Conservation (phyloP, 345 rosid species). For the Corchorus olitorius region DNA sequence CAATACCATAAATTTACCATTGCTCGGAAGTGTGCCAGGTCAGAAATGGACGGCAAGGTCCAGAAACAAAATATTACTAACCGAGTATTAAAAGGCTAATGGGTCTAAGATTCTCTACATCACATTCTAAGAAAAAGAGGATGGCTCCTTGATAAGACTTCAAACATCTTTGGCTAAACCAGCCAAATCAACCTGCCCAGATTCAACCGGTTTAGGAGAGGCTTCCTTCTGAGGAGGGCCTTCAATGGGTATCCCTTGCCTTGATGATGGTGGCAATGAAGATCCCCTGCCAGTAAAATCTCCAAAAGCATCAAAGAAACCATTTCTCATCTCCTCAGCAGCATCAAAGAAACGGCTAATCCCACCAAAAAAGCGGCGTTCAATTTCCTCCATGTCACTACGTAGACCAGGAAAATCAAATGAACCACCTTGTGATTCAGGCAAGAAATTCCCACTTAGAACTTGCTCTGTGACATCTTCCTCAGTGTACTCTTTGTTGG, state of each 20-base stretch:
- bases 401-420: slow-evolving; percentile 76
- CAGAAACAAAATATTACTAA: not conserved
- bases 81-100: not conserved
- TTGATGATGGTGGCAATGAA: slow-evolving; percentile 34
- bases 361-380: slow-evolving; percentile 59
- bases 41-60: not conserved
- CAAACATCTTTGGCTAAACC: slow-evolving; percentile 68
- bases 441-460: slow-evolving; percentile 34
- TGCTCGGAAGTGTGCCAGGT: not conserved
- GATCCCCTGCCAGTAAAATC: slow-evolving; percentile 32
- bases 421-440: slow-evolving; percentile 35
- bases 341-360: slow-evolving; percentile 63
- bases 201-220: slow-evolving; percentile 25
- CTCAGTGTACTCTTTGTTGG: slow-evolving; percentile 83
- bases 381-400: slow-evolving; percentile 62
- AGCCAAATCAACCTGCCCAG: slow-evolving; percentile 53
- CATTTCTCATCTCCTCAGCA: slow-evolving; percentile 70
- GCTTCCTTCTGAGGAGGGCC: slow-evolving; percentile 39
- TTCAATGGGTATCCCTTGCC: slow-evolving; percentile 59
- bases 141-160: not conserved
- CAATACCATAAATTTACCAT: too few relatives aligned
- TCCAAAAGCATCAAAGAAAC: slow-evolving; percentile 58
- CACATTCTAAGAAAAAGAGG: not conserved
- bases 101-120: not conserved
- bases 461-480: slow-evolving; percentile 80